Base-by-base conservation (phyloP, 106 monocot genomes). In the Posidonia australis region DNA sequence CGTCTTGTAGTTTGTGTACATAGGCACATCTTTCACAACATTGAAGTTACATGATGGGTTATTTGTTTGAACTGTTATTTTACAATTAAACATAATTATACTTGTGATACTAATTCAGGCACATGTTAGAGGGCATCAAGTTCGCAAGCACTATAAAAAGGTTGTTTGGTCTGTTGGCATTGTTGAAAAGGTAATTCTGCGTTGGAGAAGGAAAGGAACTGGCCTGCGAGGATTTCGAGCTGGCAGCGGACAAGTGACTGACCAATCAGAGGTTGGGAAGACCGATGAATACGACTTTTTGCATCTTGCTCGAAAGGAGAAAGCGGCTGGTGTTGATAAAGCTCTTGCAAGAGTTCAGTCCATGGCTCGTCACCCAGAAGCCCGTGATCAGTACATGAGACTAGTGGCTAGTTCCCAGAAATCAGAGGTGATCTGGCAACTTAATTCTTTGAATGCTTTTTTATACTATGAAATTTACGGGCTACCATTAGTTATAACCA, bases 81-180 rank as follows among this genome's bases (percentile, higher is more conserved):
- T n/a, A n/a, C n/a, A n/a, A n/a, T n/a, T n/a, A n/a, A n/a, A n/a
- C n/a, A n/a, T n/a, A n/a, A n/a, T n/a, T n/a, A n/a, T n/a, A n/a
- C n/a, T n/a, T n/a, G n/a, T n/a, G n/a, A n/a, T n/a, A n/a, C n/a
- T n/a, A n/a, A n/a, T 66, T 26, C 72, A 84, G 83, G 83, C 83
- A 30, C 83, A 84, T 73, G 77, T 84, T 10, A 69, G 83, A 29
- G 83, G 83, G 11, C 77, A 77, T 60, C 80, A 77, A 61, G 80
- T 77, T 58, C 72, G 83, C 14, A 80, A 77, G 58, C 79, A 77
- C 21, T 77, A 83, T 57, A 64, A 68, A n/a, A 76, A 70, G 64
- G 57, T 80, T 44, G 53, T 84, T 21, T 80, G 83, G 83, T 72
- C 83, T 13, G 83, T 84, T 60, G 59, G 83, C 7, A 79, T 84